A percentile compares a stretch with the other conserved stretches of the same genome.
Evolutionary conservation across 495 filamentous ascomycete genomes (phyloP).

Genomic region (Neurospora hispaniola): DNA sequence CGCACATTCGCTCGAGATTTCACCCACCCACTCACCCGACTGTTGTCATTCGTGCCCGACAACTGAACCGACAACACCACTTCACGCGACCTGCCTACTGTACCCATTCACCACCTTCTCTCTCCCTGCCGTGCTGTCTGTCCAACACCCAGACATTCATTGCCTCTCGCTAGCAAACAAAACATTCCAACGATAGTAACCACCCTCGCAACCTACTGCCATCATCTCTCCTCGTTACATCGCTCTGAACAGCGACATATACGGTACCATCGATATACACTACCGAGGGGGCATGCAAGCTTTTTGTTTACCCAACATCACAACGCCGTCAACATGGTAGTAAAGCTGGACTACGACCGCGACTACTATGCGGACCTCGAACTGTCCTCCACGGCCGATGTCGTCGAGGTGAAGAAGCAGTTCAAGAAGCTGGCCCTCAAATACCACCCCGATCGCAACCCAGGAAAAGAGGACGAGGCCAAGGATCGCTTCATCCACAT

Average conservation of each 20-base stretch:
- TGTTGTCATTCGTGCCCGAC: background rate
- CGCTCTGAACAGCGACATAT: background rate
- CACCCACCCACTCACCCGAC: background rate
- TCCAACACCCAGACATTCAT: background rate
- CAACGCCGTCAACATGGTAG: slow-evolving; percentile 43
- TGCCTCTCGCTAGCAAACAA: background rate
- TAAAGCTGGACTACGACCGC: slow-evolving; percentile 57
- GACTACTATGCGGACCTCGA: slow-evolving; percentile 87
- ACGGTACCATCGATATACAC: background rate
- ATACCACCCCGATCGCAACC: slow-evolving; percentile 86
- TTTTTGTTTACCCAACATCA: slow-evolving; percentile 1
- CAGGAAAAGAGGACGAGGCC: slow-evolving; percentile 65
- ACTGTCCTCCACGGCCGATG: slow-evolving; percentile 48
- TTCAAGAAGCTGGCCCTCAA: slow-evolving; percentile 77
- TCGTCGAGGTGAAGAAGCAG: slow-evolving; percentile 70
- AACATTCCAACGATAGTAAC: background rate
- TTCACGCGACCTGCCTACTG: background rate
- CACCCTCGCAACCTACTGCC: background rate
- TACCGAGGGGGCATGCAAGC: background rate
- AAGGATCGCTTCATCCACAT: slow-evolving; percentile 76
- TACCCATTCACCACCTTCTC: background rate
- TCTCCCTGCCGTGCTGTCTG: background rate
- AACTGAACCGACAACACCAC: background rate
- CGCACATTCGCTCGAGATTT: background rate
- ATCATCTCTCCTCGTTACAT: background rate